Percentiles rank a stretch among this genome's conserved stretches.
Conservation (phyloP, 371 early-diverging fungal species). For the Umbelopsis sp. region DNA sequence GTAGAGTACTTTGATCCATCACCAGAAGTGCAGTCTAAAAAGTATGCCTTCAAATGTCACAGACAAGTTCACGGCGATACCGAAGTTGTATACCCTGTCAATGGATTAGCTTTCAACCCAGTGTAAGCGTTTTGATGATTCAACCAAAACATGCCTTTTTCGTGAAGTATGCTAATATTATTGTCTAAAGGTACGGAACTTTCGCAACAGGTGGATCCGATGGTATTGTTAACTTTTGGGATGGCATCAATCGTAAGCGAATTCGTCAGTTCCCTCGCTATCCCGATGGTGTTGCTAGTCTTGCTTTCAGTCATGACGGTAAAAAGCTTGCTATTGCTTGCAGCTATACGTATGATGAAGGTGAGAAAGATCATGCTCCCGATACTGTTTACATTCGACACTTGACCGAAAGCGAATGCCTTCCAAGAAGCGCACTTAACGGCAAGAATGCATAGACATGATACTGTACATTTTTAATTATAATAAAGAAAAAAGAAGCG, state of each 20-base stretch:
- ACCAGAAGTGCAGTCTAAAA: conserved; percentile 66
- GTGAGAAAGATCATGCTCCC: conserved; percentile 86
- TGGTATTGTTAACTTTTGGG: conserved; percentile 93
- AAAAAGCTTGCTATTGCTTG: conserved; percentile 84
- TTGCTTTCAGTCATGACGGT: conserved; percentile 84
- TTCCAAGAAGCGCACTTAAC: conserved; percentile 42
- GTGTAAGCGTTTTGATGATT: conserved; percentile 52
- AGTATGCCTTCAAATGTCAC: conserved; percentile 97
- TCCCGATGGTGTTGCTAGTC: conserved; percentile 82
- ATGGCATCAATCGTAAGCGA: conserved; percentile 88
- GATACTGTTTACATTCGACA: conserved; percentile 81
- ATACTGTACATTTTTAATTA: not conserved
- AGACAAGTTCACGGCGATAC: conserved; percentile 74
- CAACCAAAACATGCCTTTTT: too few species aligned
- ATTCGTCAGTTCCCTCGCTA: conserved; percentile 79
- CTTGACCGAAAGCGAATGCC: conserved; percentile 71
- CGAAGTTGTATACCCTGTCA: conserved; percentile 93
- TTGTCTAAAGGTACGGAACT: conserved; percentile 71
- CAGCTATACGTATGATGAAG: conserved; percentile 94
- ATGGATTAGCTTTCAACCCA: conserved; percentile 92
- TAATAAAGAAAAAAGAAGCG: not conserved
- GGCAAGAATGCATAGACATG: conserved; percentile 13
- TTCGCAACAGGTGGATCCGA: conserved; percentile 97
- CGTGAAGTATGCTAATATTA: not conserved
- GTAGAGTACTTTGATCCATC: conserved; percentile 89